Percentiles rank a stretch among this genome's conserved stretches.
phyloP scores from a whole-genome alignment of 169 alveolate genomes.

The Cryptosporidium parvum region DNA sequence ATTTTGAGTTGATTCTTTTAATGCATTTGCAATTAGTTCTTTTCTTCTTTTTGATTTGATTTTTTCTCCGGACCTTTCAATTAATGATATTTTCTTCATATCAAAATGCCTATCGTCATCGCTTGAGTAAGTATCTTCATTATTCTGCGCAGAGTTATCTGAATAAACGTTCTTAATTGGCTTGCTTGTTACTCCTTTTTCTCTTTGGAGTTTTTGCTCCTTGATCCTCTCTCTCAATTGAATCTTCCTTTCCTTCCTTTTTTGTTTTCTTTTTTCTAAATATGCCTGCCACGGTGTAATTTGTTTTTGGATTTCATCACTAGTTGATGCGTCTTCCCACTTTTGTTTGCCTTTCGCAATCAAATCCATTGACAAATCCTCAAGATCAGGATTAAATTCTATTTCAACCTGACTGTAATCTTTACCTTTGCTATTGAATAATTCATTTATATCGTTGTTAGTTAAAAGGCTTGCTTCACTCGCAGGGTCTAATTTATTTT shows the following conservation, averaged over 20 bases:
- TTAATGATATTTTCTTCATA: conserved; percentile 51
- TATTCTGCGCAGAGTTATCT: background rate
- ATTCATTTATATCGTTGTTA: conserved; percentile 20
- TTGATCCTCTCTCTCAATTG: conserved; percentile 51
- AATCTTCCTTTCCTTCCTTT: conserved; percentile 63
- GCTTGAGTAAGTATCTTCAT: background rate
- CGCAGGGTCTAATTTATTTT: background rate
- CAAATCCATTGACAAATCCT: conserved; percentile 53
- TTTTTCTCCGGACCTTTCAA: conserved; percentile 32
- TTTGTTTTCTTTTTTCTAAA: conserved; percentile 73
- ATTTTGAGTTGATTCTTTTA: conserved; percentile 29
- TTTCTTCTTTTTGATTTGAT: conserved; percentile 48
- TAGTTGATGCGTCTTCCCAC: conserved; percentile 48
- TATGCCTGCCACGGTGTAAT: conserved; percentile 76
- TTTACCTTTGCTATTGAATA: conserved; percentile 6
- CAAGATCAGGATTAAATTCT: conserved; percentile 59
- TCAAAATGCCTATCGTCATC: conserved; percentile 74
- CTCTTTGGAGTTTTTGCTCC: conserved; percentile 74
- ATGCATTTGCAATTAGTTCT: conserved; percentile 32
- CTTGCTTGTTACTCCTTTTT: background rate
- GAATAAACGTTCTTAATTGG: background rate
- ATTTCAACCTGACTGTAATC: conserved; percentile 21
- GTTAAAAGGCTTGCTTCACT: background rate
- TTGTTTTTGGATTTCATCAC: background rate
- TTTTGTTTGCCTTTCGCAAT: conserved; percentile 62